Conservation (phyloP, 2,329 filamentous ascomycete genomes). For the Cercospora zeae-maydis region DNA sequence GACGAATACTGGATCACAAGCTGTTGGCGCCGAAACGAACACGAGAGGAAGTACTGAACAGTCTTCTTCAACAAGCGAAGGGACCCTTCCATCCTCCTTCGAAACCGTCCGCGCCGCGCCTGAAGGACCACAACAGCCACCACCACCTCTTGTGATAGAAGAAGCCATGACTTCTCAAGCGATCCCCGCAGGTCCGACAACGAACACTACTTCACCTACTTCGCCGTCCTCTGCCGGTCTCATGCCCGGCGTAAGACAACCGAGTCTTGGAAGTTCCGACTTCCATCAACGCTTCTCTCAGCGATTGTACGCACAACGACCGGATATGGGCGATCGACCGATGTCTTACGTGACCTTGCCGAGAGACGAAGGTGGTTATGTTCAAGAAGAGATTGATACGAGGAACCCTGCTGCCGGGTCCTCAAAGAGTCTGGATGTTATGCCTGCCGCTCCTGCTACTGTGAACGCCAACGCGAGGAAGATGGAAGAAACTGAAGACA, state of each 20-base stretch:
- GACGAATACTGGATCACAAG: background rate
- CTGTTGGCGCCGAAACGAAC: background rate
- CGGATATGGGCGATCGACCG: slow-evolving; percentile 23
- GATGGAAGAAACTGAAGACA: background rate
- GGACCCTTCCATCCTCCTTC: background rate
- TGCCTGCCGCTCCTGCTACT: background rate
- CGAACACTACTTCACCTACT: background rate
- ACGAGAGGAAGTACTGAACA: background rate
- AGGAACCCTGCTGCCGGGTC: background rate
- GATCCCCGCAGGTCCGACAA: slow-evolving; percentile 15
- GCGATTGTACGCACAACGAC: slow-evolving; percentile 19
- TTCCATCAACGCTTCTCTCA: slow-evolving; percentile 22
- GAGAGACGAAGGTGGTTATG: slow-evolving; percentile 22
- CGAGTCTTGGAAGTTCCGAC: background rate
- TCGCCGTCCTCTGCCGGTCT: background rate
- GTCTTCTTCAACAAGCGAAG: background rate
- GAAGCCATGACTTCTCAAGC: slow-evolving; percentile 21
- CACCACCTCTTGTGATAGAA: background rate
- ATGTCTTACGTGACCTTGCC: slow-evolving; percentile 32
- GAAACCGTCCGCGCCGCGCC: background rate
- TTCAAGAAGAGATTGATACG: slow-evolving; percentile 21
- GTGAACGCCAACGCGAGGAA: background rate
- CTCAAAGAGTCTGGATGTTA: background rate
- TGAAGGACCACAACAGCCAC: background rate
- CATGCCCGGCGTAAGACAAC: slow-evolving; percentile 2